A percentile compares a stretch with the other conserved stretches of the same genome.
Evolutionary conservation across 179 eudicot species (phyloP).

Genomic region (Dionaea muscipula): DNA sequence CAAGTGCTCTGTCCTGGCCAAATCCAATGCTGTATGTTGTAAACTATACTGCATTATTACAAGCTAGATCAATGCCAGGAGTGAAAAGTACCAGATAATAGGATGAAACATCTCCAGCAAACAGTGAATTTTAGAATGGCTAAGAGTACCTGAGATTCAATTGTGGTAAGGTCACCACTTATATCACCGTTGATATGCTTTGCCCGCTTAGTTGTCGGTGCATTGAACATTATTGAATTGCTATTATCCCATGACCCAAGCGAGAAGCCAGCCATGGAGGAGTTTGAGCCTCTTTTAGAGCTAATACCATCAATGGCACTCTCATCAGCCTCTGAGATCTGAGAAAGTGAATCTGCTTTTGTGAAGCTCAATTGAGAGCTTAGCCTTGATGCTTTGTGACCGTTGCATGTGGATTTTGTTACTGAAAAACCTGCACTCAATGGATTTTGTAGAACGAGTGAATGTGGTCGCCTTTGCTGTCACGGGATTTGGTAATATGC

Average conservation of each 20-base stretch:
- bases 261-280: constrained; percentile 25
- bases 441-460: no score
- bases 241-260: constrained; percentile 40
- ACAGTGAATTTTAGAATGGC: not conserved
- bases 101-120: not conserved
- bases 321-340: constrained; percentile 41
- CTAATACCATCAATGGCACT: constrained; percentile 11
- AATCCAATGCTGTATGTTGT: constrained; percentile 36
- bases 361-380: constrained; percentile 62
- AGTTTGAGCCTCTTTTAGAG: constrained; percentile 17
- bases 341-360: constrained; percentile 49
- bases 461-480: no score
- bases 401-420: constrained; percentile 29
- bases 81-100: not conserved
- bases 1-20: constrained; percentile 40
- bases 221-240: constrained; percentile 24
- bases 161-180: constrained; percentile 18
- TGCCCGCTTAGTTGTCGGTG: constrained; percentile 24
- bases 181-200: constrained; percentile 24
- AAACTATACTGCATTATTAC: constrained; percentile 24
- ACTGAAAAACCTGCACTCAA: constrained; percentile 38
- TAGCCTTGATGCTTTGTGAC: constrained; percentile 36
- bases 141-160: constrained; percentile 41
- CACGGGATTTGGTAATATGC: no score
- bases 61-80: not conserved